A percentile compares a stretch with the other conserved stretches of the same genome.
These are phyloP conservation scores for Golovinomyces cichoracearum DNA, from an alignment of 2,329 filamentous ascomycete species.

Conservation along the genomic window DNA sequence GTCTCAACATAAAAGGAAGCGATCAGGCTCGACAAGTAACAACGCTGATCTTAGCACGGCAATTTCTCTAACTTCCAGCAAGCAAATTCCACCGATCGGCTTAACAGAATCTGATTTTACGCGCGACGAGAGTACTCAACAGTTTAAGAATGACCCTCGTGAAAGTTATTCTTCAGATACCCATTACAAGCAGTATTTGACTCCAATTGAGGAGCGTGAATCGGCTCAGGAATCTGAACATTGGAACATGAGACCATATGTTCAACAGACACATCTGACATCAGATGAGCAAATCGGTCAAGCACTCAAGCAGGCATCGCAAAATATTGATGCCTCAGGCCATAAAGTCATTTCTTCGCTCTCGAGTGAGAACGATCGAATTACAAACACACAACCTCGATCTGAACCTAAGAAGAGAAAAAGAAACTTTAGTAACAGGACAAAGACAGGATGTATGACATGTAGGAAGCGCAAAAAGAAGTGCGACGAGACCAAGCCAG, in stretches of 20 bases:
- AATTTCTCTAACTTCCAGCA: slow-evolving; percentile 14
- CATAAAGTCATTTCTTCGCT: slow-evolving; percentile 15
- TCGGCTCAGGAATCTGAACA: slow-evolving; percentile 5
- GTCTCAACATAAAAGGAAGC: slow-evolving; percentile 36
- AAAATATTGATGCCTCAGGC: slow-evolving; percentile 16
- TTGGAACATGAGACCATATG: slow-evolving; percentile 12
- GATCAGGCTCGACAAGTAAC: slow-evolving; percentile 23
- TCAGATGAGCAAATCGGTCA: slow-evolving; percentile 26
- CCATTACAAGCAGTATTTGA: slow-evolving; percentile 10
- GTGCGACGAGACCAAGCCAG: slow-evolving; percentile 79
- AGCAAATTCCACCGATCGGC: slow-evolving; percentile 13
- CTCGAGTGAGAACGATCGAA: slow-evolving; percentile 16
- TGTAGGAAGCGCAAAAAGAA: slow-evolving; percentile 90
- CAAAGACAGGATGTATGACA: slow-evolving; percentile 85
- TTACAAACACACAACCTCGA: slow-evolving; percentile 14
- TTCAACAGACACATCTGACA: slow-evolving; percentile 21
- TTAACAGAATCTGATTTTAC: slow-evolving; percentile 11
- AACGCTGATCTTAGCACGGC: slow-evolving; percentile 17
- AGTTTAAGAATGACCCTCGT: slow-evolving; percentile 18
- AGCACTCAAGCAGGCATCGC: slow-evolving; percentile 24
- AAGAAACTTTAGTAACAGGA: slow-evolving; percentile 75
- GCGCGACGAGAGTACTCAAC: slow-evolving; percentile 23
- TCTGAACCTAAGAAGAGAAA: slow-evolving; percentile 43
- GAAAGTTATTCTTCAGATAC: slow-evolving; percentile 8
- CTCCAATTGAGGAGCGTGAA: slow-evolving; percentile 9